Percentiles rank a stretch among this genome's conserved stretches.
These are phyloP conservation scores for Flaveria robusta DNA, from an alignment of 129 eudicot genomes.

Conservation along the genomic window DNA sequence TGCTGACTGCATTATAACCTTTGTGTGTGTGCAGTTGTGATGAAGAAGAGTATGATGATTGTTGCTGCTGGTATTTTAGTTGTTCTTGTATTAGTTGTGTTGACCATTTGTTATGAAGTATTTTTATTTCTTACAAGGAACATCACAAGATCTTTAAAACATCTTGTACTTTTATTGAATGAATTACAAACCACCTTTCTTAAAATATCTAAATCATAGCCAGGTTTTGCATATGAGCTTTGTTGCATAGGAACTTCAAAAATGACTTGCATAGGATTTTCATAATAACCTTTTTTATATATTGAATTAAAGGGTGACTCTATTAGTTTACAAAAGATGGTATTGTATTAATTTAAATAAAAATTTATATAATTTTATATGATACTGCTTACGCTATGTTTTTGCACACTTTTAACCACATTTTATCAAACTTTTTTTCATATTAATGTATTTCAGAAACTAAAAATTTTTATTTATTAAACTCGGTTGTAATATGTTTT, in stretches of 20 bases:
- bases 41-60: constrained; percentile 4
- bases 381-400: too few species aligned
- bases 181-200: not conserved
- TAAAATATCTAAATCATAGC: not conserved
- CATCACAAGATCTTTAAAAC: constrained; percentile 1
- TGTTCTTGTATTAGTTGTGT: constrained; percentile 32
- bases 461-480: too few species aligned
- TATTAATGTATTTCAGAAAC: too few species aligned
- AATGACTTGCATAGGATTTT: not conserved
- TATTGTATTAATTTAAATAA: too few species aligned
- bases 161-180: not conserved
- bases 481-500: too few species aligned
- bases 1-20: constrained; percentile 9
- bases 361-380: too few species aligned
- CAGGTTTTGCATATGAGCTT: not conserved
- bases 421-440: too few species aligned
- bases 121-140: constrained; percentile 24
- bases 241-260: not conserved
- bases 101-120: constrained; percentile 23
- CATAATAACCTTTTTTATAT: too few species aligned
- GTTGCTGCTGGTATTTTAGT: constrained; percentile 22
- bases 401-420: too few species aligned
- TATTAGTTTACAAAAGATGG: too few species aligned
- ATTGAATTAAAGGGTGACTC: too few species aligned
- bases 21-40: constrained; percentile 21